phyloP scores from a whole-genome alignment of 371 early-diverging fungal species.

The Capillidium heterosporum region DNA sequence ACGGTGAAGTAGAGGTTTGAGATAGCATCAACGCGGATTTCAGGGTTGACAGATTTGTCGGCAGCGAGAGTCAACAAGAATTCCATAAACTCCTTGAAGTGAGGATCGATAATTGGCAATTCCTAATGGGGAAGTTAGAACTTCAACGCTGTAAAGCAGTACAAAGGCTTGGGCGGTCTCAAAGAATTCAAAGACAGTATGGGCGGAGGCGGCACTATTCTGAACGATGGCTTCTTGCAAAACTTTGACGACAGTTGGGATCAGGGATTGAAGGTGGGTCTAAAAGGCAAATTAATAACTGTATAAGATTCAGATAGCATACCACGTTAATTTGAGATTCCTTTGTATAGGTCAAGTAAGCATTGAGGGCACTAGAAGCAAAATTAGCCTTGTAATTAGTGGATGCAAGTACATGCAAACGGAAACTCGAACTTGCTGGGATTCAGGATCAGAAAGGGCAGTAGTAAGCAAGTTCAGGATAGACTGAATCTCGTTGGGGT shows the following conservation, averaged over 20 bases:
- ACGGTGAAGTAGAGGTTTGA: constrained; percentile 72
- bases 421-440: constrained; percentile 51
- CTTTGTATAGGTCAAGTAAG: constrained; percentile 65
- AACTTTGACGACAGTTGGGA: constrained; percentile 71
- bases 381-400: neutral
- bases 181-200: constrained; percentile 66
- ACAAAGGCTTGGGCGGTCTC: constrained; percentile 25
- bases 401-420: constrained; percentile 45
- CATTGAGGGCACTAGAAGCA: constrained; percentile 48
- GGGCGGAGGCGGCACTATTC: constrained; percentile 51
- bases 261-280: constrained; percentile 39
- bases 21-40: constrained; percentile 58
- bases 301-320: constrained; percentile 8
- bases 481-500: constrained; percentile 37
- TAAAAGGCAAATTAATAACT: constrained; percentile 9
- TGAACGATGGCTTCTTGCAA: constrained; percentile 48
- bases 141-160: neutral
- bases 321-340: constrained; percentile 41
- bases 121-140: constrained; percentile 25
- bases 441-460: constrained; percentile 70
- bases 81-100: constrained; percentile 54
- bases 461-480: constrained; percentile 48
- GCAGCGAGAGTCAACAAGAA: constrained; percentile 53
- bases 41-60: constrained; percentile 40
- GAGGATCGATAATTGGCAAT: constrained; percentile 53